Base-by-base conservation (phyloP, 2,329 filamentous ascomycete genomes). In the Aspergillus ochraceus region DNA sequence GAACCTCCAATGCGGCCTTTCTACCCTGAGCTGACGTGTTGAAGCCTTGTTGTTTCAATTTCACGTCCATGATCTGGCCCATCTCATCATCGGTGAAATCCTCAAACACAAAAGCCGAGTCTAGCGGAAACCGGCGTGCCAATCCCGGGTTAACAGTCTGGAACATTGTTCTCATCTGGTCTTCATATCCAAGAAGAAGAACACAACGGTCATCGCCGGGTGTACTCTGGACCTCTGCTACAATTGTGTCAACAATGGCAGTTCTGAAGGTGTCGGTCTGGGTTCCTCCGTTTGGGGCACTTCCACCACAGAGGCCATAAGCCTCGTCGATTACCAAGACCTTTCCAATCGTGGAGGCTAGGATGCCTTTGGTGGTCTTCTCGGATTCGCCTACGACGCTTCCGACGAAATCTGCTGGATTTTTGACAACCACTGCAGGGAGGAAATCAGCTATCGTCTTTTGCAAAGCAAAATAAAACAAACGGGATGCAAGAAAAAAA, bases 251-350 rank as follows among this genome's bases (percentile, higher is more conserved):
- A 3, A 92, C 81, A 1, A 91, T 88, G 0, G 86, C 88, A 0
- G 79, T 83, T 69, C 85, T 88, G 75, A 76, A 92, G 0, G 63
- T 60, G 64, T 87, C 83, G 1, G 75, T 70, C 14, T 78, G 62
- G 0, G 55, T 54, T 1, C 71, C 68, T 1, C 63, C 64, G n/a
- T 66, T 67, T 0, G 69, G 71, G 2, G 54, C 61, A 2, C 65
- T 69, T 6, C 71, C 70, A 0, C 77, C 77, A 1, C 76, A 84
- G 0, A 94, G 79, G 36, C 86, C 86, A 63, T 94, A 93, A 0
- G 90, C 90, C 69, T 95, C 90, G 62, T 94, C 90, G 2, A 94
- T 92, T 14, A 94, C 84, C 0, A 94, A 81, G 0, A 93, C 89
- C 64, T 93, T 94, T 0, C 91, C 90, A 0, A 83, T 64, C 0